Conservation (phyloP, 805 yeast species). For the Yarrowia keelungensis region DNA sequence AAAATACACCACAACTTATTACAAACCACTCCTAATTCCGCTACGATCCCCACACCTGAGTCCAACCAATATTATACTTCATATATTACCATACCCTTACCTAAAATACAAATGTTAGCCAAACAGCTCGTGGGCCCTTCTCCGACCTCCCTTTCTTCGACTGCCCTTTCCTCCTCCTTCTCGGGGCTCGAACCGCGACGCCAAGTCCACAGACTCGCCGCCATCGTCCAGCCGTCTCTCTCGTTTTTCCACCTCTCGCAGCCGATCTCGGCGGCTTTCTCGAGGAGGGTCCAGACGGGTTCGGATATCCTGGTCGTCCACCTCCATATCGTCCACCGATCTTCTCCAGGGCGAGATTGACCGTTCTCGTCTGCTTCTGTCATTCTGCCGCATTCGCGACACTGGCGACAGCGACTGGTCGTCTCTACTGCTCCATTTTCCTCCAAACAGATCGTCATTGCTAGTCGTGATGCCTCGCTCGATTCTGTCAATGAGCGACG, state of each 20-base stretch:
- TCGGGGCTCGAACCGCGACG: constrained; percentile 18
- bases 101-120: constrained; percentile 30
- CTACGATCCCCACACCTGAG: neutral
- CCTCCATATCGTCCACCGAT: constrained; percentile 1
- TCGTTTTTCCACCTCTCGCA: neutral
- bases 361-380: constrained; percentile 31
- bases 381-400: constrained; percentile 29
- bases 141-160: neutral
- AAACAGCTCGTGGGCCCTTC: constrained; percentile 33
- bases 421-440: constrained; percentile 3
- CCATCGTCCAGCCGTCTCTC: constrained; percentile 11
- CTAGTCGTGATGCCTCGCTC: constrained; percentile 1
- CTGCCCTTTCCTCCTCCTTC: neutral
- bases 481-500: constrained; percentile 15
- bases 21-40: no score
- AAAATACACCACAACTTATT: no score
- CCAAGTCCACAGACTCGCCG: neutral
- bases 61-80: neutral
- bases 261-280: neutral
- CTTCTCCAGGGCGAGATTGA: constrained; percentile 38
- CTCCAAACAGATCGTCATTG: constrained; percentile 8
- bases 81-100: constrained; percentile 20
- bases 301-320: constrained; percentile 10
- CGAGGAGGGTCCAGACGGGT: constrained; percentile 17
- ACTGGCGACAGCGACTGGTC: constrained; percentile 22